Evolutionary conservation across 225 moss, liverwort and hornwort genomes (phyloP).

Genomic region (Asterella californica): DNA sequence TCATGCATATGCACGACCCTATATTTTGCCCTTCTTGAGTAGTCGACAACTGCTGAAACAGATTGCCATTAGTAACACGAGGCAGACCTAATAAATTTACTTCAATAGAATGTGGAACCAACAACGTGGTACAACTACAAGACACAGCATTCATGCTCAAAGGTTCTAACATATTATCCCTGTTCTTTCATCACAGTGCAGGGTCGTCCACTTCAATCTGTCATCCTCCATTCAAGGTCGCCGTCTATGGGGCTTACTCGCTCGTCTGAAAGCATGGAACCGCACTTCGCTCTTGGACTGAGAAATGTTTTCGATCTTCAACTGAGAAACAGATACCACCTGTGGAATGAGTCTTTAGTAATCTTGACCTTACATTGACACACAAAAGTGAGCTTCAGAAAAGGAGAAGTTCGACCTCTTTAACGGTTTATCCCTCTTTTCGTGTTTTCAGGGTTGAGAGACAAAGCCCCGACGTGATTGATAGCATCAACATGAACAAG

Average conservation of each 20-base stretch:
- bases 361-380: not conserved
- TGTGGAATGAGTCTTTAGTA: not conserved
- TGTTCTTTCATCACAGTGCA: not conserved
- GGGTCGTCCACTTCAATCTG: not conserved
- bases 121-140: not conserved
- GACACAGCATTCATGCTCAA: not conserved
- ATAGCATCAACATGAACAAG: conserved; percentile 4
- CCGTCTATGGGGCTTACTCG: not conserved
- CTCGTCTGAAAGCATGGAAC: not conserved
- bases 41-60: not conserved
- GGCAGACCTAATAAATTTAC: not conserved
- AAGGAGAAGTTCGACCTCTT: not conserved
- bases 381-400: not conserved
- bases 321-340: not conserved
- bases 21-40: not conserved
- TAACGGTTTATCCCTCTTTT: not conserved
- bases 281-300: not conserved
- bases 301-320: not conserved
- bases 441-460: not conserved
- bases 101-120: not conserved
- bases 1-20: no score
- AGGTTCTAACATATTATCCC: not conserved
- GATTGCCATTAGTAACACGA: not conserved
- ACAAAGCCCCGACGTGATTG: not conserved
- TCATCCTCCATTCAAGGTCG: not conserved